phyloP scores from a whole-genome alignment of 2,329 filamentous ascomycete species.

The Thelonectria blattea region DNA sequence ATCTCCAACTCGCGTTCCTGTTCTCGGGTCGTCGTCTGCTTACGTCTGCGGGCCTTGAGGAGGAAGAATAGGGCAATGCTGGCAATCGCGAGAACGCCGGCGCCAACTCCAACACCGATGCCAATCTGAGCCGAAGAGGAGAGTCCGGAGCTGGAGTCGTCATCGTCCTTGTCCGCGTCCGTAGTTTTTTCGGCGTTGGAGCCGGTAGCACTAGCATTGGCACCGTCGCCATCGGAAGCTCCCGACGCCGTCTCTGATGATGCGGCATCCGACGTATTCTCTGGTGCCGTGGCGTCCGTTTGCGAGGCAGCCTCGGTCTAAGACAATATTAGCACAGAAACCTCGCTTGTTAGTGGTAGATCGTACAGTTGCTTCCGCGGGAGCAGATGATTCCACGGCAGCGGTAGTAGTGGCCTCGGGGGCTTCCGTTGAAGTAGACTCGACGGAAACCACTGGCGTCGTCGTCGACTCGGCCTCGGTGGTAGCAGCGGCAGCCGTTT shows the following conservation, averaged over 20 bases:
- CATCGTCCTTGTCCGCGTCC: conserved; percentile 16
- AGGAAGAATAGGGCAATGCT: conserved; percentile 48
- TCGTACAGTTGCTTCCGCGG: conserved; percentile 28
- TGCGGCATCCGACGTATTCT: conserved; percentile 1
- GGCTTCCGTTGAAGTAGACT: conserved; percentile 13
- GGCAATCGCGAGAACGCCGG: conserved; percentile 48
- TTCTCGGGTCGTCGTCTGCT: conserved; percentile 31
- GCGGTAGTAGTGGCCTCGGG: conserved; percentile 1
- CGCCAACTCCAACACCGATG: conserved; percentile 55
- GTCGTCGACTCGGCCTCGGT: conserved; percentile 8
- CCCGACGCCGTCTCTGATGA: conserved; percentile 24
- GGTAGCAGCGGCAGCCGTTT: conserved; percentile 10
- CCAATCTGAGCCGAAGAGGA: conserved; percentile 53
- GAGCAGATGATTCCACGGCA: conserved; percentile 5
- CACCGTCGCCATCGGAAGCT: conserved; percentile 22
- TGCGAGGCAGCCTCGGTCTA: conserved; percentile 27
- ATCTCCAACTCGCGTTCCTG: conserved; percentile 30
- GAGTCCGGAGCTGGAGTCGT: conserved; percentile 29
- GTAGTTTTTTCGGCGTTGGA: conserved; percentile 10
- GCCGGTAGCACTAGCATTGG: conserved; percentile 26
- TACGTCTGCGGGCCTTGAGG: conserved; percentile 35
- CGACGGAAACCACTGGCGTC: conserved; percentile 14
- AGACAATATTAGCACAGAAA: conserved; percentile 11
- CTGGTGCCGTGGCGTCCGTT: conserved; percentile 14
- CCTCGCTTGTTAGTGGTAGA: not conserved